Conservation (phyloP, 371 early-diverging fungal species). For the Rhizopus arrhizus region DNA sequence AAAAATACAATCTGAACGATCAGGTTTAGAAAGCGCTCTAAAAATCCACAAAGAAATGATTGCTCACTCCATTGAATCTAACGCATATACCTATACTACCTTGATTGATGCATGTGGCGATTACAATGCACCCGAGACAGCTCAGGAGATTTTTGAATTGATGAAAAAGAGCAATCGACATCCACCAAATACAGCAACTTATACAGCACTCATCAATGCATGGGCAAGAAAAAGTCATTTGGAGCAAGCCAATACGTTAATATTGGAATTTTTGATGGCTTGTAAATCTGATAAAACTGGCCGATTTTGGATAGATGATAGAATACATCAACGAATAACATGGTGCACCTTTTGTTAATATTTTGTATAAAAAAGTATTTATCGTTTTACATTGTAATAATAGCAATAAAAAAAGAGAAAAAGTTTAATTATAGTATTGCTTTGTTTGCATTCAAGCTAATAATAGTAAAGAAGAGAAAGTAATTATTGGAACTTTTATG, state of each 20-base stretch:
- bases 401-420: no score
- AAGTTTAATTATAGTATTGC: no score
- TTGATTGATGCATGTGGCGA: conserved; percentile 41
- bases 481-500: no score
- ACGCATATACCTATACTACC: conserved; percentile 46
- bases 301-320: conserved; percentile 39
- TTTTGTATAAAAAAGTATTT: no score
- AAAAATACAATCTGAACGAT: conserved; percentile 33
- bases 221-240: conserved; percentile 32
- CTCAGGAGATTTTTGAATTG: conserved; percentile 47
- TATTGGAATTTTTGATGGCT: conserved; percentile 31
- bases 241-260: conserved; percentile 38
- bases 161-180: conserved; percentile 36
- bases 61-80: conserved; percentile 35
- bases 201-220: conserved; percentile 48
- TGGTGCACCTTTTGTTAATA: background rate
- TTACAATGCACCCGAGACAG: conserved; percentile 36
- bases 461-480: no score
- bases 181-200: conserved; percentile 46
- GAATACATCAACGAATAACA: conserved; percentile 21
- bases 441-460: no score
- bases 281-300: conserved; percentile 29
- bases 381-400: background rate
- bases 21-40: conserved; percentile 37
- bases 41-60: conserved; percentile 49